These are phyloP conservation scores for Pythium sp. DNA, from an alignment of 352 stramenopile species.

Conservation along the genomic window DNA sequence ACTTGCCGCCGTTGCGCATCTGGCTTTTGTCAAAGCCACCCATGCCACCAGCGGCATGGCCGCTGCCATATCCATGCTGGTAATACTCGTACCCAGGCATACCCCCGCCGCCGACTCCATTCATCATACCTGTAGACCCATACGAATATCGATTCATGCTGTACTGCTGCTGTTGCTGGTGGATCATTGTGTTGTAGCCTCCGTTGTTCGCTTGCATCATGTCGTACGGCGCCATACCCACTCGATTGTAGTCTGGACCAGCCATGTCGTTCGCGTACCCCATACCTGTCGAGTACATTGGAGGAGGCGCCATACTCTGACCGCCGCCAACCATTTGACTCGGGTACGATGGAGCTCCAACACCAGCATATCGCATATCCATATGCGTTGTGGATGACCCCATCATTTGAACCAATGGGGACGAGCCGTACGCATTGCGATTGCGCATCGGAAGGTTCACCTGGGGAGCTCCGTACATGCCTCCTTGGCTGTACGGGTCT, in stretches of 20 bases:
- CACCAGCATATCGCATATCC: conserved; percentile 16
- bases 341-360: conserved; percentile 4
- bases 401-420: conserved; percentile 26
- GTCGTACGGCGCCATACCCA: conserved; percentile 27
- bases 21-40: conserved; percentile 47
- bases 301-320: conserved; percentile 16
- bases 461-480: conserved; percentile 28
- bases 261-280: conserved; percentile 28
- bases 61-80: not conserved
- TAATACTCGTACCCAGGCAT: conserved; percentile 59
- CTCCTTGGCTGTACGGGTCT: conserved; percentile 33
- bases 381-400: conserved; percentile 10
- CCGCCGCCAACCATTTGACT: conserved; percentile 27
- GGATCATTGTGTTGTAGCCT: conserved; percentile 25
- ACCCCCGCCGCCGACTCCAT: conserved; percentile 5
- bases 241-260: conserved; percentile 22
- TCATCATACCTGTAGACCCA: conserved; percentile 21
- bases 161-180: conserved; percentile 40
- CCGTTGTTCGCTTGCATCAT: conserved; percentile 13
- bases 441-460: conserved; percentile 67
- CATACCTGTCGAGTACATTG: conserved; percentile 30
- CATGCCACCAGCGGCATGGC: conserved; percentile 27
- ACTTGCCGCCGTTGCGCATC: conserved; percentile 55
- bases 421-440: conserved; percentile 33
- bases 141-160: conserved; percentile 50